phyloP scores from a whole-genome alignment of 139 green algal species.

The Chlamydomonas incerta region DNA sequence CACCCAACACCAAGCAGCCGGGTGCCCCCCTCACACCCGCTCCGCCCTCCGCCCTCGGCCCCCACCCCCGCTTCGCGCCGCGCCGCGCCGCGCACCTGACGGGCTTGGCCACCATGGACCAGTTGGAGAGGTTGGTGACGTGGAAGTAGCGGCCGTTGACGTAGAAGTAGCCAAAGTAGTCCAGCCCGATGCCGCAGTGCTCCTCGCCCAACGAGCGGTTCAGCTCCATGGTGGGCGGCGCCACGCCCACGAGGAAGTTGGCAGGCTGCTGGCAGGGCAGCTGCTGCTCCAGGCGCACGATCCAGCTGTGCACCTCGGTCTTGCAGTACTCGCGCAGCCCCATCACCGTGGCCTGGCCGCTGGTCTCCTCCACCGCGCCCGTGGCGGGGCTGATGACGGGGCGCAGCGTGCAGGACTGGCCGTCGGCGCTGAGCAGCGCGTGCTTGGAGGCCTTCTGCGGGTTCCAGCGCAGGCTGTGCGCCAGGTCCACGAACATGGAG shows the following conservation, averaged over 20 bases:
- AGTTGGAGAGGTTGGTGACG: conserved; percentile 66
- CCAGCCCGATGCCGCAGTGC: conserved; percentile 70
- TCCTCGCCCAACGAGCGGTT: conserved; percentile 65
- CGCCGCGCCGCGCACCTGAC: conserved; percentile 19
- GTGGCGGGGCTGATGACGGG: conserved; percentile 18
- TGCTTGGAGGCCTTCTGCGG: conserved; percentile 45
- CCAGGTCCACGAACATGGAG: conserved; percentile 74
- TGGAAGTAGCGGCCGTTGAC: conserved; percentile 77
- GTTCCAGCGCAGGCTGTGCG: conserved; percentile 70
- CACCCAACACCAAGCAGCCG: too few species aligned
- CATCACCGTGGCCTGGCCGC: conserved; percentile 70
- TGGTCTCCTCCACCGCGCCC: conserved; percentile 45
- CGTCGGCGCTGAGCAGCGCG: conserved; percentile 47
- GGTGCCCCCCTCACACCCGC: too few species aligned
- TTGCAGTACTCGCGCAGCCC: conserved; percentile 66
- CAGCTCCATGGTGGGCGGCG: conserved; percentile 68
- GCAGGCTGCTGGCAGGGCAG: conserved; percentile 16
- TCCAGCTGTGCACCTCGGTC: conserved; percentile 68
- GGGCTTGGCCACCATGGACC: conserved; percentile 64
- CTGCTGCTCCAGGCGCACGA: conserved; percentile 62
- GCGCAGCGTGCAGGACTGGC: conserved; percentile 42
- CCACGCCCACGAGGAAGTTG: conserved; percentile 76
- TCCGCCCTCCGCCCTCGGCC: too few species aligned
- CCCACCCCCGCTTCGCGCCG: too few species aligned
- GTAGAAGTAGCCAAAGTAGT: conserved; percentile 79